Conservation (phyloP, 2,329 filamentous ascomycete genomes). For the Zymoseptoria brevis region DNA sequence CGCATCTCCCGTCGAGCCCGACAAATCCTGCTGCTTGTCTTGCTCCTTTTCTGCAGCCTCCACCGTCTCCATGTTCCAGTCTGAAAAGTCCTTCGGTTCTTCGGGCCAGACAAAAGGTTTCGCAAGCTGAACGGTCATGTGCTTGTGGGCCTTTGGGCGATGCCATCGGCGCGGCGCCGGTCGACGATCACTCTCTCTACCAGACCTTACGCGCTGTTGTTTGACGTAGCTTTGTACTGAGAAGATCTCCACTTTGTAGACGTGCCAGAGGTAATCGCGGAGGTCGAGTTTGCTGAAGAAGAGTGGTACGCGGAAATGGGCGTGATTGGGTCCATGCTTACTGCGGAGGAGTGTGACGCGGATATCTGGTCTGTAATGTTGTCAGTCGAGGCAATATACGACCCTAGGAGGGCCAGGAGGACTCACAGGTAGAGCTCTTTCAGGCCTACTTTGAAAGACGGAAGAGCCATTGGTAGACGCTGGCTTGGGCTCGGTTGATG, state of each 20-base stretch:
- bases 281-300: constrained; percentile 94
- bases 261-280: constrained; percentile 85
- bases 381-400: constrained; percentile 4
- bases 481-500: background rate
- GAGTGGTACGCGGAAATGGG: constrained; percentile 83
- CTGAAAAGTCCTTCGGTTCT: constrained; percentile 52
- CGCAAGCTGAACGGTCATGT: constrained; percentile 87
- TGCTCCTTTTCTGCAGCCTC: constrained; percentile 30
- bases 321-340: constrained; percentile 66
- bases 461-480: constrained; percentile 7
- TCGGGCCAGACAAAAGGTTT: constrained; percentile 84
- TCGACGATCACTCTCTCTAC: constrained; percentile 25
- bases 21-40: constrained; percentile 31
- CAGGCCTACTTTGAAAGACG: constrained; percentile 25
- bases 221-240: constrained; percentile 74
- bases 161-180: constrained; percentile 46
- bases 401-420: background rate
- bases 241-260: constrained; percentile 67
- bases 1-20: constrained; percentile 28
- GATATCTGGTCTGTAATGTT: constrained; percentile 62
- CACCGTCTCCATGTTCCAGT: constrained; percentile 28
- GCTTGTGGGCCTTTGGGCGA: constrained; percentile 69
- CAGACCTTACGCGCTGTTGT: constrained; percentile 55
- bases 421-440: constrained; percentile 33
- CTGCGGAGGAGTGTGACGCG: constrained; percentile 70